Conservation (phyloP, 306 rosid species). For the Abrus precatorius region DNA sequence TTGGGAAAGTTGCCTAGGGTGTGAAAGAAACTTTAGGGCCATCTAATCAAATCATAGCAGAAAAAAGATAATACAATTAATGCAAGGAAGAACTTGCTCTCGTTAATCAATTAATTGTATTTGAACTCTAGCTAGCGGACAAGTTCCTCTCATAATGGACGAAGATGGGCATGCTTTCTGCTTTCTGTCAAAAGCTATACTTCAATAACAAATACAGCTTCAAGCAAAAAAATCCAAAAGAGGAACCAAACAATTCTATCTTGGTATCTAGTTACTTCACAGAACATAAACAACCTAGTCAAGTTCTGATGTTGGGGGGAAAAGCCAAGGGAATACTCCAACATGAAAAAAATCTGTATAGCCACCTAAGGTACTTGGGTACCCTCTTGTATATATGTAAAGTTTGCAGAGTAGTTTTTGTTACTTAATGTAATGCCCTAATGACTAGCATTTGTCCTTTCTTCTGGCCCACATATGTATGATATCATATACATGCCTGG, state of each 20-base stretch:
- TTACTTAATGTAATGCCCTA: slow-evolving; percentile 38
- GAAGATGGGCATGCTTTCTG: slow-evolving; percentile 37
- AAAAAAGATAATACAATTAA: slow-evolving; percentile 36
- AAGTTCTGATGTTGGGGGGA: slow-evolving; percentile 34
- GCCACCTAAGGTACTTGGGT: slow-evolving; percentile 4
- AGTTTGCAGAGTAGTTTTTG: slow-evolving; percentile 4
- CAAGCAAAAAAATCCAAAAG: slow-evolving; percentile 47
- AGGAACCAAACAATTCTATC: slow-evolving; percentile 49
- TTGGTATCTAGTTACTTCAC: slow-evolving; percentile 42
- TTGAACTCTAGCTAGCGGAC: slow-evolving; percentile 32
- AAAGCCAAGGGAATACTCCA: slow-evolving; percentile 49
- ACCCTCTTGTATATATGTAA: background rate
- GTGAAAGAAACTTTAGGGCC: slow-evolving; percentile 53
- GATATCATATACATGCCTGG: slow-evolving; percentile 37
- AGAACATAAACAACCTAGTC: slow-evolving; percentile 48
- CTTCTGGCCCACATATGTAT: slow-evolving; percentile 53
- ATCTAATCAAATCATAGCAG: slow-evolving; percentile 56
- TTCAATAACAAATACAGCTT: slow-evolving; percentile 44
- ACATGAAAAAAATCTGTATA: slow-evolving; percentile 34
- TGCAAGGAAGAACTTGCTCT: slow-evolving; percentile 27
- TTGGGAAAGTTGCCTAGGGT: slow-evolving; percentile 44
- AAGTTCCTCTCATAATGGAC: slow-evolving; percentile 44
- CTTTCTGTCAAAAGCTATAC: slow-evolving; percentile 51
- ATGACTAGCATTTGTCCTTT: slow-evolving; percentile 44
- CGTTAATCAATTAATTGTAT: slow-evolving; percentile 11